Conservation (phyloP, 257 asterid genomes). For the Solanum bulbocastanum region DNA sequence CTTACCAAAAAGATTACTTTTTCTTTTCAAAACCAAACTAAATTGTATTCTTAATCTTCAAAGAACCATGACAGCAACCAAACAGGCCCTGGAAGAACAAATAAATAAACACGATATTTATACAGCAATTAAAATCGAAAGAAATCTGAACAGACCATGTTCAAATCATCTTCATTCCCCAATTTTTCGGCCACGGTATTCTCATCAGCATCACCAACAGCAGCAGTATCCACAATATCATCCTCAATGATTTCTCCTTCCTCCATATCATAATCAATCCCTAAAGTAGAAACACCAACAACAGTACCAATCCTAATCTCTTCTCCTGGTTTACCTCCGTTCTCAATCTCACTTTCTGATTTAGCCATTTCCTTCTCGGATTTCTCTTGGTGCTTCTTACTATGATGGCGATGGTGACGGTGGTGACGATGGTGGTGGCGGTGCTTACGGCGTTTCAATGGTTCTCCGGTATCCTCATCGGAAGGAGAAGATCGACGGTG, state of each 20-base stretch:
- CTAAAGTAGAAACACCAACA: constrained; percentile 22
- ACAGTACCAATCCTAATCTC: constrained; percentile 19
- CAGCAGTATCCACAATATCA: constrained; percentile 5
- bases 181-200: neutral
- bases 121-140: neutral
- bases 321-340: constrained; percentile 6
- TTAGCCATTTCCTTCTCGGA: neutral
- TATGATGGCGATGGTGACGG: constrained; percentile 45
- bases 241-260: constrained; percentile 96
- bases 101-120: neutral
- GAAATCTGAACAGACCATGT: constrained; percentile 68
- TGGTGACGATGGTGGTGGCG: constrained; percentile 62
- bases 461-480: constrained; percentile 52
- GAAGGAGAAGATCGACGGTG: constrained; percentile 63
- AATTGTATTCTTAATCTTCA: neutral
- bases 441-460: constrained; percentile 78
- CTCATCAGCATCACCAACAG: constrained; percentile 1
- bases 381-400: constrained; percentile 37
- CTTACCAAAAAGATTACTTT: neutral
- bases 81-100: neutral
- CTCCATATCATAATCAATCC: constrained; percentile 85
- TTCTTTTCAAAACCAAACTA: neutral
- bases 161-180: constrained; percentile 24
- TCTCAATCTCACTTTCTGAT: neutral
- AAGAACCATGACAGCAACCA: neutral